Evolutionary conservation across 2,329 filamentous ascomycete species (phyloP), one percentile per base, ranked within the genome.

Genomic region (Nakataea oryzae): DNA sequence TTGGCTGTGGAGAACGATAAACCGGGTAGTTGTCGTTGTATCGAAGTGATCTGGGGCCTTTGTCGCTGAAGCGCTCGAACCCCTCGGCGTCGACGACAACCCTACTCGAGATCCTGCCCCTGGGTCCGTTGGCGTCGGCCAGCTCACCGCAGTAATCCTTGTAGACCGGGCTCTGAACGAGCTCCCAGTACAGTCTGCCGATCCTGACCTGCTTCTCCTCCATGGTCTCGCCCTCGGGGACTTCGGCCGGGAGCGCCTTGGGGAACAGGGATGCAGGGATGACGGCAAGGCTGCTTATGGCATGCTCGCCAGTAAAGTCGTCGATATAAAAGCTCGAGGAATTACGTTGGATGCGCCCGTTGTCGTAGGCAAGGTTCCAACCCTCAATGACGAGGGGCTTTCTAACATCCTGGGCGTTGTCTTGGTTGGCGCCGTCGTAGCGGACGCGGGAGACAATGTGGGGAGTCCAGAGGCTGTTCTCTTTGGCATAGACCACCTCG

Each of bases 101-200:
- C 14, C 76, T 72, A 26, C 77, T 74, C 61, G 67, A 70, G 72
- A 76, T 12, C 17, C 13, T 27, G 29, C 56, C 56, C 56, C 21
- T n/a, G 29, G 29, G 26, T 4, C 56, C 71, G 5, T 62, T 67
- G 9, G 64, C 64, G 58, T 72, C 71, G 29, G 75, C 73, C 6
- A 79, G 69, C 24, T 69, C 69, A 3, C 78, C 78, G 13, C 79
- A 74, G 24, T 81, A 79, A 8, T 78, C 73, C 73, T 77, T 79
- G 63, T 80, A 80, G 0, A 70, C 74, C 0, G 78, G 78, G 12
- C 71, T 71, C 65, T 80, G 75, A 28, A 76, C 70, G 8, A 81
- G 73, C 21, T 79, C 75, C 79, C 79, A 81, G 69, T 75, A 78
- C n/a, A 73, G 58, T 67, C 72, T 76, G 11, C 79, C 79, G 13